phyloP scores from a whole-genome alignment of 441 rosid species.

The Adansonia madagascariensis region DNA sequence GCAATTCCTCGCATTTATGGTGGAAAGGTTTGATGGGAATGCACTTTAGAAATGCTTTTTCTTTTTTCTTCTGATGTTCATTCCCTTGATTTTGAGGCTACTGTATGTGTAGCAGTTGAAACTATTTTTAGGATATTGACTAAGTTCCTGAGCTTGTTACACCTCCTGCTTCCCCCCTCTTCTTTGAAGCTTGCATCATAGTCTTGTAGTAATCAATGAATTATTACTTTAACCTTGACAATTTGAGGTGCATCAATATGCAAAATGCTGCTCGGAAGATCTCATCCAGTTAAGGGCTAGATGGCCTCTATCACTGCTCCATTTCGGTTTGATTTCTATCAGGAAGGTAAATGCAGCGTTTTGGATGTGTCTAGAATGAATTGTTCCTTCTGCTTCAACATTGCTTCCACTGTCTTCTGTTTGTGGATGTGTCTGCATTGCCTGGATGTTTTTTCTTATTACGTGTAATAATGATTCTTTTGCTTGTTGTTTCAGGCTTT shows the following conservation, averaged over 20 bases:
- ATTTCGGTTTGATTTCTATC: constrained; percentile 77
- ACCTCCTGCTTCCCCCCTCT: constrained; percentile 22
- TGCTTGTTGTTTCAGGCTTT: constrained; percentile 63
- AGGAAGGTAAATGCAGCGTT: constrained; percentile 97
- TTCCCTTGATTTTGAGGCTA: constrained; percentile 47
- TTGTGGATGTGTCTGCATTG: constrained; percentile 37
- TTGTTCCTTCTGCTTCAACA: constrained; percentile 62
- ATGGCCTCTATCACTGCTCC: constrained; percentile 84
- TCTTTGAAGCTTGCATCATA: constrained; percentile 42
- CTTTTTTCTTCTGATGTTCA: constrained; percentile 36
- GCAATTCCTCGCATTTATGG: constrained; percentile 63
- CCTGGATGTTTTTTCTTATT: constrained; percentile 29
- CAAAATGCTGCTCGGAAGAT: constrained; percentile 96
- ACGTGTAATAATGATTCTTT: constrained; percentile 24
- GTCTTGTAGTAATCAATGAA: constrained; percentile 45
- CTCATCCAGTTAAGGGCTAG: constrained; percentile 81
- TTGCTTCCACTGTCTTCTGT: constrained; percentile 37
- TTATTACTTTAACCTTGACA: constrained; percentile 59
- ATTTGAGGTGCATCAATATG: constrained; percentile 71
- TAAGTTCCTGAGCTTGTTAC: constrained; percentile 35
- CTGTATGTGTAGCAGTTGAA: constrained; percentile 38
- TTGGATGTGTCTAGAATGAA: constrained; percentile 82
- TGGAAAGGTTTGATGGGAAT: constrained; percentile 67
- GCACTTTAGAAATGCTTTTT: constrained; percentile 45
- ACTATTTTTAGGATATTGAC: constrained; percentile 39